These are phyloP conservation scores for Coemansia sp. DNA, from an alignment of 192 early-diverging fungal genomes.

Conservation along the genomic window DNA sequence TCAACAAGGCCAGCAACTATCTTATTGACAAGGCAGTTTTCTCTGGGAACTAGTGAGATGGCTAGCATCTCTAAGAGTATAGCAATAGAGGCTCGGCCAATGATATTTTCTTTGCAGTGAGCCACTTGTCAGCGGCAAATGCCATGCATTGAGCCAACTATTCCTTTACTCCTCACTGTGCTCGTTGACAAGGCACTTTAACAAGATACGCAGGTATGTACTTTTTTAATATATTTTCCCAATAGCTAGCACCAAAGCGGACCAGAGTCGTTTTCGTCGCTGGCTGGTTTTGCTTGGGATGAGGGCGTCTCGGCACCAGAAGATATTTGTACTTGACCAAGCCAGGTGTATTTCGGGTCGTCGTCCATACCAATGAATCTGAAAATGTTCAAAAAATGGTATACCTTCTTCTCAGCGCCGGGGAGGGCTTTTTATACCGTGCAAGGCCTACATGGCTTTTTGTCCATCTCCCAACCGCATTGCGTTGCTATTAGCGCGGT, in stretches of 20 bases:
- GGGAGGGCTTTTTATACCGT: neutral
- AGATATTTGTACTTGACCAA: neutral
- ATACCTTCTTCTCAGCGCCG: neutral
- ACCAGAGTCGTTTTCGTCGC: neutral
- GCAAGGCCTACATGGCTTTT: neutral
- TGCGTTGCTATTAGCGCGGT: neutral
- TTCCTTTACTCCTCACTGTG: too few species aligned
- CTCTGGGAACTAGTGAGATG: too few species aligned
- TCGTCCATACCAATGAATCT: neutral
- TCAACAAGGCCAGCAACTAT: slow-evolving; percentile 73
- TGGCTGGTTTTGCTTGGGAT: neutral
- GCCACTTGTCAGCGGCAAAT: too few species aligned
- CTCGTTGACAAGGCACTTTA: too few species aligned
- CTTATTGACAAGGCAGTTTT: slow-evolving; percentile 59
- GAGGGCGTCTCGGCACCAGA: neutral
- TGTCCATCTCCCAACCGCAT: neutral
- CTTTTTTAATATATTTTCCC: too few species aligned
- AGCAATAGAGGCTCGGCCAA: too few species aligned
- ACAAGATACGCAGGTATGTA: too few species aligned
- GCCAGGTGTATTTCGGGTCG: neutral
- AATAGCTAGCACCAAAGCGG: neutral
- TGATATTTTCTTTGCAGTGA: too few species aligned
- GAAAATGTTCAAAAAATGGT: neutral
- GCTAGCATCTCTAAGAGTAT: too few species aligned
- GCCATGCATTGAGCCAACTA: too few species aligned